These are phyloP conservation scores for Metschnikowia bowlesiae DNA, from an alignment of 805 yeast genomes.

Conservation along the genomic window DNA sequence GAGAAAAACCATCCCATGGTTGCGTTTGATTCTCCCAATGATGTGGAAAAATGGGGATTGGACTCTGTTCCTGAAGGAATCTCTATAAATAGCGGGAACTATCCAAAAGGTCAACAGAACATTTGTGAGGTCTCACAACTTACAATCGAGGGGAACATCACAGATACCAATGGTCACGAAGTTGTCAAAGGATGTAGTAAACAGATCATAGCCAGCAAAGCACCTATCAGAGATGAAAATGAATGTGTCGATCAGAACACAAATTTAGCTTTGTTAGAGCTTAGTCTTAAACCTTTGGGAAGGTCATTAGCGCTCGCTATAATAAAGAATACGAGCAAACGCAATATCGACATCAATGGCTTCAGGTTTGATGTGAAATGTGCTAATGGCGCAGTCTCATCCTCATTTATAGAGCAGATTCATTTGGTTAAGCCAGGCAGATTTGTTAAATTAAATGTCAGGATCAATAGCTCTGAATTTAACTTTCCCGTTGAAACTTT, in stretches of 20 bases:
- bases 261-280: not conserved
- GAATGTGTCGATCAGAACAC: not conserved
- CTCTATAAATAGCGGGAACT: no score
- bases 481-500: conserved; percentile 30
- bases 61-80: not conserved
- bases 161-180: not conserved
- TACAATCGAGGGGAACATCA: not conserved
- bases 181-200: not conserved
- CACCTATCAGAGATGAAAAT: not conserved
- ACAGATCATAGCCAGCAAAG: not conserved
- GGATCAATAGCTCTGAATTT: conserved; percentile 27
- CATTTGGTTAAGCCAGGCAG: conserved; percentile 31
- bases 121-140: not conserved
- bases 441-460: conserved; percentile 31
- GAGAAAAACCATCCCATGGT: conserved; percentile 14
- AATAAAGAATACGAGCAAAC: conserved; percentile 25
- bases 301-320: conserved; percentile 28
- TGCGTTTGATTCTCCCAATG: conserved; percentile 4
- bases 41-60: not conserved
- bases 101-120: not conserved
- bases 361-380: conserved; percentile 28
- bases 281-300: conserved; percentile 23
- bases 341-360: conserved; percentile 26
- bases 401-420: conserved; percentile 27
- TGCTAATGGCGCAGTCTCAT: conserved; percentile 23